Base-by-base conservation (phyloP, 768 basidiomycete genomes). In the Rossbeevera mucosa region DNA sequence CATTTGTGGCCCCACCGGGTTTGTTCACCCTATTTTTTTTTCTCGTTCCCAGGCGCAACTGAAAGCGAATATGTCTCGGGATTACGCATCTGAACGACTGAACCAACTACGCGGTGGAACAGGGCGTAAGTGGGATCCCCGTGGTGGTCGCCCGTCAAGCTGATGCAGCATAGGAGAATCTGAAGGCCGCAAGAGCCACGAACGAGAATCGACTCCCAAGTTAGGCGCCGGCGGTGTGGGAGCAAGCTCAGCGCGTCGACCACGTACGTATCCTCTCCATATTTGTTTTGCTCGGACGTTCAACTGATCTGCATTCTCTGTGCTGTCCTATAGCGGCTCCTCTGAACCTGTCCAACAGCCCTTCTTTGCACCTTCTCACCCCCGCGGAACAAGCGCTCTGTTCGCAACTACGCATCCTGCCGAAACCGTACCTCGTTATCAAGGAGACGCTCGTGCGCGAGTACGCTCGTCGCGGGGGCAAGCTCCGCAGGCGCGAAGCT, bases 371-470 rank as follows among this genome's bases (percentile, higher is more conserved):
- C 63, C 80, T 99, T 8, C 87, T 99, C 59, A 89, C 91, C 1
- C 79, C 84, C 11, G 85, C 83, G 25, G 95, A 99, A 71, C 91
- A 94, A 67, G 74, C 79, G 0, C 82, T 98, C 20, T 97, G 96
- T 66, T 89, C 92, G 2, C 79, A 82, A 50, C 78, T 98, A 26
- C 87, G 94, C 6, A 93, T 99, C 52, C 78, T 96, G 18, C 95
- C 96, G 0, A 91, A 92, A 64, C 93, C 96, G 1, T 99, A 96
- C 67, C 83, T 99, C 47, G 83, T 89, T 54, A 90, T 98, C 72
- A 99, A 99, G 67, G 93, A 96, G 69, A 91, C 88, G 5, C 81
- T 96, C 38, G 85, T 99, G 26, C 82, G 93, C 28, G 95, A 98
- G 73, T 96, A 92, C 61, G 91, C 91, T 1, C 79, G 92, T 24